phyloP scores from a whole-genome alignment of 1,284 basidiomycete species.

The Boletellus deceptivus region DNA sequence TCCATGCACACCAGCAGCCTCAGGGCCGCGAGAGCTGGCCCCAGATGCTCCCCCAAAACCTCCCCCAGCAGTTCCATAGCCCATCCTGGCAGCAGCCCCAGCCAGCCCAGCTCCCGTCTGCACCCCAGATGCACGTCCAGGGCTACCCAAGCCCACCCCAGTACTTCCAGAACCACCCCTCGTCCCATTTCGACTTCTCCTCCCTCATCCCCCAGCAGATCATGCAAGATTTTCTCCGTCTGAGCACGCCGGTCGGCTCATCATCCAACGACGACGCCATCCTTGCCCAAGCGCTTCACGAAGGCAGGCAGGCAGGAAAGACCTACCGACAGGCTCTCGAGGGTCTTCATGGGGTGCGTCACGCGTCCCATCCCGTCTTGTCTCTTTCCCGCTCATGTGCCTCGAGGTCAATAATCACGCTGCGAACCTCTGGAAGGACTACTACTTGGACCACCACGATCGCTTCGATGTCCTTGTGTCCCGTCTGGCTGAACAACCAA shows the following conservation, averaged over 20 bases:
- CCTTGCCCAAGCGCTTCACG: conserved; percentile 45
- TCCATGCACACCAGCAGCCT: conserved; percentile 19
- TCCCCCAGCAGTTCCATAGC: conserved; percentile 21
- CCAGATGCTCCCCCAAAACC: conserved; percentile 22
- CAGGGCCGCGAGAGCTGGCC: conserved; percentile 23
- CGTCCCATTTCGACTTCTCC: conserved; percentile 23
- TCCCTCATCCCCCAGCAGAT: conserved; percentile 48
- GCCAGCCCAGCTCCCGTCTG: conserved; percentile 14
- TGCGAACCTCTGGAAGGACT: conserved; percentile 63
- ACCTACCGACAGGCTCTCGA: conserved; percentile 45
- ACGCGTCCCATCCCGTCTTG: neutral
- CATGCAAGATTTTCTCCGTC: conserved; percentile 50
- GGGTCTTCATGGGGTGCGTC: conserved; percentile 40
- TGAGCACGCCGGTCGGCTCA: conserved; percentile 53
- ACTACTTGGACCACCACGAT: conserved; percentile 64
- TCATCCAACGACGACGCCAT: conserved; percentile 50
- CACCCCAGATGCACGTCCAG: conserved; percentile 20
- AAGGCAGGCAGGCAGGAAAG: conserved; percentile 34
- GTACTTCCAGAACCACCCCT: conserved; percentile 17
- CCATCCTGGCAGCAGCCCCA: conserved; percentile 28
- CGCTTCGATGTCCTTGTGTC: conserved; percentile 52
- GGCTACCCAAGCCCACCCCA: conserved; percentile 20
- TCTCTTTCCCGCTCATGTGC: conserved; percentile 3
- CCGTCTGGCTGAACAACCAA: conserved; percentile 29
- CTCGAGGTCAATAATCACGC: conserved; percentile 47